Evolutionary conservation across 768 basidiomycete genomes (phyloP).

Genomic region (Kondoa subrosea): DNA sequence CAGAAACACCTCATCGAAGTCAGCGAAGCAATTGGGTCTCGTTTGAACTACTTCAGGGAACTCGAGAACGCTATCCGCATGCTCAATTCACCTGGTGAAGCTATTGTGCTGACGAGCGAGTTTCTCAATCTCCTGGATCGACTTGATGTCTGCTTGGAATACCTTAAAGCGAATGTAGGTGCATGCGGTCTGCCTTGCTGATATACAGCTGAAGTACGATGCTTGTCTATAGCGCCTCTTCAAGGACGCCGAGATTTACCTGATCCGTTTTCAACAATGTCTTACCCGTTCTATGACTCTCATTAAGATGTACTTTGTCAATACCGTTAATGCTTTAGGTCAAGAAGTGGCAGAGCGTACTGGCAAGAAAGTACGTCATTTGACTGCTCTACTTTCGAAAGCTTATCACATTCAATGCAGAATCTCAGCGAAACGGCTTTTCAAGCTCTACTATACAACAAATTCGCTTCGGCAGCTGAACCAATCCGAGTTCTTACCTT

Average conservation of each 20-base stretch:
- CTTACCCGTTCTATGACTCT: slow-evolving; percentile 96
- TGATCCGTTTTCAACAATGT: slow-evolving; percentile 95
- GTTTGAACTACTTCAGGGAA: slow-evolving; percentile 85
- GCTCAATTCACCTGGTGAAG: slow-evolving; percentile 84
- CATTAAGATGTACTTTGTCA: slow-evolving; percentile 91
- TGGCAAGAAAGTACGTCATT: background rate
- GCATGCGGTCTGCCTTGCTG: background rate
- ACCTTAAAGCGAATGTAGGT: slow-evolving; percentile 67
- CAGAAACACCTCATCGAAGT: slow-evolving; percentile 61
- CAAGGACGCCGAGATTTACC: slow-evolving; percentile 77
- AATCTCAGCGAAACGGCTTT: slow-evolving; percentile 48
- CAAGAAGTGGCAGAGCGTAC: slow-evolving; percentile 59
- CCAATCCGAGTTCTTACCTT: slow-evolving; percentile 60
- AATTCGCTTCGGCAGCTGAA: slow-evolving; percentile 56
- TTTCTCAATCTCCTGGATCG: slow-evolving; percentile 93
- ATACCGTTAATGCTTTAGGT: slow-evolving; percentile 59
- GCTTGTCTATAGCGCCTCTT: slow-evolving; percentile 54
- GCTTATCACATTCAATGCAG: background rate
- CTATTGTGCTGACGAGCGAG: slow-evolving; percentile 72
- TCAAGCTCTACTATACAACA: slow-evolving; percentile 67
- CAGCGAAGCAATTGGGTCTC: slow-evolving; percentile 62
- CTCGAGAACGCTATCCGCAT: slow-evolving; percentile 81
- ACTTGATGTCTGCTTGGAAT: slow-evolving; percentile 85
- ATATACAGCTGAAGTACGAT: background rate
- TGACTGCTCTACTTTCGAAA: background rate